Percentiles rank a stretch among this genome's conserved stretches.
phyloP scores from a whole-genome alignment of 176 grass and related monocot genomes.

The Triticum aestivum region DNA sequence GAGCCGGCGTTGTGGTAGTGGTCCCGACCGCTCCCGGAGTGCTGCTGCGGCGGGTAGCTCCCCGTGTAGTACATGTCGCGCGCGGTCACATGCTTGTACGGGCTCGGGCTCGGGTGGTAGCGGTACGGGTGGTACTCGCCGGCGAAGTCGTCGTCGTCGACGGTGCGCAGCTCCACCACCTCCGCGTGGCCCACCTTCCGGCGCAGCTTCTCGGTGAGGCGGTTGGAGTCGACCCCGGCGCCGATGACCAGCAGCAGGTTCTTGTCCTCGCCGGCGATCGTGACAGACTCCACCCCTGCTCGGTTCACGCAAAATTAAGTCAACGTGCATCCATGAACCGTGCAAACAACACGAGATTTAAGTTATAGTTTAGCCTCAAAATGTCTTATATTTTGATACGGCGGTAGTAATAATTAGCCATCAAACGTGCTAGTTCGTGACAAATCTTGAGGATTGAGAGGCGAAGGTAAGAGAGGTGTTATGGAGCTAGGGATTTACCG shows the following conservation, averaged over 20 bases:
- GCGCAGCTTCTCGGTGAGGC: conserved; percentile 51
- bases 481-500: conserved; percentile 1
- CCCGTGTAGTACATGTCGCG: conserved; percentile 19
- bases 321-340: not conserved
- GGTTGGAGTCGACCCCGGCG: conserved; percentile 45
- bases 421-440: not conserved
- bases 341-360: not conserved
- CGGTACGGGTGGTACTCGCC: conserved; percentile 30
- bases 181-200: conserved; percentile 51
- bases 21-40: not conserved
- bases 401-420: too few relatives aligned
- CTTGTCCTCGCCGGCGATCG: conserved; percentile 47
- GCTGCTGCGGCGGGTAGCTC: conserved; percentile 1
- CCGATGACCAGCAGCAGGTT: conserved; percentile 55
- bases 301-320: not conserved
- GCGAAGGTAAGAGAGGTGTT: not conserved
- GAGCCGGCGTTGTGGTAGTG: conserved; percentile 22
- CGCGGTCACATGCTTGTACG: conserved; percentile 24
- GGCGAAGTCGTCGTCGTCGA: conserved; percentile 19
- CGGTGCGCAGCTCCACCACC: conserved; percentile 46
- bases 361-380: too few relatives aligned
- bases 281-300: conserved; percentile 40
- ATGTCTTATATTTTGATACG: too few relatives aligned
- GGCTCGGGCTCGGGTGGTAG: conserved; percentile 34
- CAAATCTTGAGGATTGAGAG: not conserved